Percentiles rank a stretch among this genome's conserved stretches.
Conservation (phyloP, 495 filamentous ascomycete species). For the Hypomontagnella submonticulosa region DNA sequence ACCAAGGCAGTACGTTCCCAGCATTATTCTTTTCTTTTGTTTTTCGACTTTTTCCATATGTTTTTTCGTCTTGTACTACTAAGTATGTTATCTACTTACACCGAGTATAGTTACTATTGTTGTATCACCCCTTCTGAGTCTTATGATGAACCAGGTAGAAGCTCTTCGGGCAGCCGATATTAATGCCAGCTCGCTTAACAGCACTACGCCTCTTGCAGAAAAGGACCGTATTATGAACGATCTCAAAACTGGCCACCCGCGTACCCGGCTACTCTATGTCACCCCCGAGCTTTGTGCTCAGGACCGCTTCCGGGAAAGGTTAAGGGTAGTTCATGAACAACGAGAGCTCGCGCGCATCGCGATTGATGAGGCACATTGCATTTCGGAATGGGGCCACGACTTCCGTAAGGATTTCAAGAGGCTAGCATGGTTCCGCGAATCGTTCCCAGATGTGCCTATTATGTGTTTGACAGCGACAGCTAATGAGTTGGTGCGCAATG, state of each 20-base stretch:
- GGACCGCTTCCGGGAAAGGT: constrained; percentile 77
- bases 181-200: constrained; percentile 86
- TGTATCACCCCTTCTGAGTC: constrained; percentile 85
- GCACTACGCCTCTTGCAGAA: constrained; percentile 72
- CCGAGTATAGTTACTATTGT: constrained; percentile 80
- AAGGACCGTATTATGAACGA: constrained; percentile 78
- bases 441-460: constrained; percentile 84
- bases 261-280: constrained; percentile 86
- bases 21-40: background rate
- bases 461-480: constrained; percentile 94
- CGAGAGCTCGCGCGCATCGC: constrained; percentile 85
- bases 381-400: constrained; percentile 98
- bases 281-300: constrained; percentile 89
- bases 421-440: constrained; percentile 86
- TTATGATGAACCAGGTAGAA: constrained; percentile 96
- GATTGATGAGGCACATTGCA: constrained; percentile 96
- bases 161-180: constrained; percentile 78
- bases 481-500: constrained; percentile 77
- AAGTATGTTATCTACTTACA: constrained; percentile 22
- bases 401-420: constrained; percentile 92
- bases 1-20: constrained; percentile 74
- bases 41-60: constrained; percentile 3
- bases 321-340: constrained; percentile 80
- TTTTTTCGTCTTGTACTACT: background rate
- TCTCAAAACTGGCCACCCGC: constrained; percentile 86